Evolutionary conservation across 1,139 yeast genomes (phyloP), one percentile per base, ranked within the genome.

Genomic region (Scheffersomyces stambukii): DNA sequence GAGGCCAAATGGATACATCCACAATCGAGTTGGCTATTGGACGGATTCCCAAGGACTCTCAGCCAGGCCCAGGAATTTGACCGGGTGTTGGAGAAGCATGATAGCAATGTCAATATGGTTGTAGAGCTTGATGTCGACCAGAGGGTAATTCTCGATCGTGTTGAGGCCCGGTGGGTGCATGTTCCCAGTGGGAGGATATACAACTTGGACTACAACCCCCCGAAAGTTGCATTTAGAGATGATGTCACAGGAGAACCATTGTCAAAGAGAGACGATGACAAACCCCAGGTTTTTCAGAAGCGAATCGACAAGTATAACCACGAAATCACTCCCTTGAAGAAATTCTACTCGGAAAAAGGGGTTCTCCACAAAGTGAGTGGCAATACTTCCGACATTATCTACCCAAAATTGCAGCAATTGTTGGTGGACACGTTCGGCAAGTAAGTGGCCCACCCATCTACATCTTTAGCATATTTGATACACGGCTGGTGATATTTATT

Each of bases 241-340:
- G 96, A 89, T 50, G 49, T 86, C 3, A 89, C 97, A 0, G 96
- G 96, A 0, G 96, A 89, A 48, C 80, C 85, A 1, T 62, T 89
- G 34, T 57, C 72, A 18, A 84, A 86, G 54, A 69, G 97, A 33
- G 68, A 77, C 0, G 97, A 89, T 46, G 97, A 89, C 49, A 83
- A 79, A 0, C 65, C 66, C 1, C 81, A 68, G 37, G 81, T 81
- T 1, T 82, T 88, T 47, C 73, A 71, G 38, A 70, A 71, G 42
- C 61, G 97, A 40, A 58, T 89, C 33, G 77, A 73, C 27, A 65
- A 69, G 28, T 86, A 85, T 52, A 73, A 75, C 30, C 48, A 56
- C 16, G 72, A 77, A 32, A 62, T 88, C 16, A 64, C 48, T 6
- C 93, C 93, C 2, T 57, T 89, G 42, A 75, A 75, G 42, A 73